A percentile compares a stretch with the other conserved stretches of the same genome.
Evolutionary conservation across 768 basidiomycete genomes (phyloP).

Genomic region (Suillus tomentosus): DNA sequence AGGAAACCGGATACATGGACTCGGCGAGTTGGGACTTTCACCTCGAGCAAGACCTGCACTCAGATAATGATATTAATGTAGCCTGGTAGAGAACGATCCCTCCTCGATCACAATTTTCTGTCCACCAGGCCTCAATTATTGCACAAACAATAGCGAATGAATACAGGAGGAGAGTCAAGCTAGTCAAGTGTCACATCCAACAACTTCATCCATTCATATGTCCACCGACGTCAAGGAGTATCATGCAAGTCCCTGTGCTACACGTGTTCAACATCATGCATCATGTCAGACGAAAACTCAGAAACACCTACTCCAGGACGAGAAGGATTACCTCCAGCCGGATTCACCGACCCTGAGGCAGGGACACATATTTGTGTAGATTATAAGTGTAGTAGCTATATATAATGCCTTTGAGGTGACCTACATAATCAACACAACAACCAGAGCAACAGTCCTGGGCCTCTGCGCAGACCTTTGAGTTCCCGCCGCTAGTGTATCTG

Average conservation of each 20-base stretch:
- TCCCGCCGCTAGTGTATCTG: background rate
- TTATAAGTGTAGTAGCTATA: background rate
- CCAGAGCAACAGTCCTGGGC: background rate
- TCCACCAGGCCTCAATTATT: no score
- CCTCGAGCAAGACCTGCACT: no score
- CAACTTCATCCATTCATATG: background rate
- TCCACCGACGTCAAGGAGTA: background rate
- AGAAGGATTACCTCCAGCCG: background rate
- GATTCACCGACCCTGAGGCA: background rate
- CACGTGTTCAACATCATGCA: background rate
- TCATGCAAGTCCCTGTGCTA: background rate
- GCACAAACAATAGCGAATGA: no score
- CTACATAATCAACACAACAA: background rate
- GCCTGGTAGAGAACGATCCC: no score
- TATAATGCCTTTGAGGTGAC: background rate
- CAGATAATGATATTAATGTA: no score
- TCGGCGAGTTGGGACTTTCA: no score
- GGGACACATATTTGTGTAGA: background rate
- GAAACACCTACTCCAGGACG: background rate
- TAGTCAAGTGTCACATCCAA: background rate
- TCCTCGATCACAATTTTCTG: no score
- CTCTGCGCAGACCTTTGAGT: background rate
- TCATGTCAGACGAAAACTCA: background rate
- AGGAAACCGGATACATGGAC: no score
- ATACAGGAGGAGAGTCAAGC: background rate